Percentiles rank a stretch among this genome's conserved stretches.
Evolutionary conservation across 306 rosid genomes (phyloP).

Genomic region (Malus sieversii): DNA sequence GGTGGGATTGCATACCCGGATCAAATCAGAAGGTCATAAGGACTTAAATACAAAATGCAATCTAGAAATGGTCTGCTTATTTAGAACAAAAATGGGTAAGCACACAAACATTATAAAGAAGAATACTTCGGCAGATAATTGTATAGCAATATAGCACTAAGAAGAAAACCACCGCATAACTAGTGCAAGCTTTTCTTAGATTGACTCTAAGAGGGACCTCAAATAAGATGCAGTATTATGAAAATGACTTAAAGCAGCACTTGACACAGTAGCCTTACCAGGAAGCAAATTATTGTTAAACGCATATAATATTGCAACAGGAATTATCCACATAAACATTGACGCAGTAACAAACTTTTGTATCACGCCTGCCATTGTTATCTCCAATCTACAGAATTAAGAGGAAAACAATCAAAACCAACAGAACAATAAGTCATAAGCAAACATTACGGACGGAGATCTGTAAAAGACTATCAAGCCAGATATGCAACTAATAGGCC

Average conservation of each 20-base stretch:
- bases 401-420: background rate
- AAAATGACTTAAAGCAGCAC: background rate
- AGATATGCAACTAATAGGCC: background rate
- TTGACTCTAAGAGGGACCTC: background rate
- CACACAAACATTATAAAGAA: background rate
- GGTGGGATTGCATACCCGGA: too few species aligned
- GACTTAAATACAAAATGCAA: background rate
- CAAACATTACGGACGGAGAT: background rate
- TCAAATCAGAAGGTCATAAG: background rate
- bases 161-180: background rate
- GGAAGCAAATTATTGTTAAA: conserved; percentile 72
- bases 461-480: background rate
- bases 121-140: background rate
- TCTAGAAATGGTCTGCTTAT: background rate
- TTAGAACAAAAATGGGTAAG: background rate
- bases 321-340: conserved; percentile 64
- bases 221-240: background rate
- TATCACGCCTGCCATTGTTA: conserved; percentile 49
- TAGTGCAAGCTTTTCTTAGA: background rate
- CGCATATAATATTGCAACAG: conserved; percentile 60
- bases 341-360: conserved; percentile 65
- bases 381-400: conserved; percentile 25
- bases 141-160: background rate
- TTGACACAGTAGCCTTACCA: conserved; percentile 34
- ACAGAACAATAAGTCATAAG: background rate